These are phyloP conservation scores for Anisogramma anomala DNA, from an alignment of 2,329 filamentous ascomycete genomes.

Conservation along the genomic window DNA sequence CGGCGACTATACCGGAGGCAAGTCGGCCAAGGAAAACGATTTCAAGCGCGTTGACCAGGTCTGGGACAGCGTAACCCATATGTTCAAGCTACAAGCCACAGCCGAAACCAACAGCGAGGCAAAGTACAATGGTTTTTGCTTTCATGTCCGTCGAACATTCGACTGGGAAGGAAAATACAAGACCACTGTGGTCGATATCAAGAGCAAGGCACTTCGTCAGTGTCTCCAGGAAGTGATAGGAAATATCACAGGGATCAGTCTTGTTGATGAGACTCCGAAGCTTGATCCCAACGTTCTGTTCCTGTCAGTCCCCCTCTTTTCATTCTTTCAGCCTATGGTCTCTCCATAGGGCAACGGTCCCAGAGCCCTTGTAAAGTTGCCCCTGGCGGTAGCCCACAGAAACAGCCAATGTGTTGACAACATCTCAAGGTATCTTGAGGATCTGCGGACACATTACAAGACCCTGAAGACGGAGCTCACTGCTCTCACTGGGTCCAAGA, in stretches of 20 bases:
- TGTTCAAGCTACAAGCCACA: conserved; percentile 44
- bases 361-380: too few species aligned
- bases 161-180: conserved; percentile 75
- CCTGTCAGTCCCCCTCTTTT: conserved; percentile 27
- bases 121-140: conserved; percentile 67
- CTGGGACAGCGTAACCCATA: conserved; percentile 39
- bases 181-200: conserved; percentile 66
- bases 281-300: conserved; percentile 62
- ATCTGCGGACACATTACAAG: conserved; percentile 54
- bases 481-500: conserved; percentile 34
- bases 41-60: conserved; percentile 44
- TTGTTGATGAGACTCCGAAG: conserved; percentile 69
- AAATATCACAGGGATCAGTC: conserved; percentile 62
- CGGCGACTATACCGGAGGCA: background rate
- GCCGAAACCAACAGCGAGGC: conserved; percentile 32
- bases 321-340: background rate
- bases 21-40: conserved; percentile 22
- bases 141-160: conserved; percentile 73
- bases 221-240: conserved; percentile 61
- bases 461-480: conserved; percentile 43
- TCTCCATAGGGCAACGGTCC: too few species aligned
- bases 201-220: conserved; percentile 66
- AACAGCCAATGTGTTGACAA: background rate
- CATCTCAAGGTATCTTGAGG: conserved; percentile 46
- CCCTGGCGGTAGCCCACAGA: background rate